Evolutionary conservation across 495 filamentous ascomycete species (phyloP).

Genomic region (Hypoxylon lienhwacheense): DNA sequence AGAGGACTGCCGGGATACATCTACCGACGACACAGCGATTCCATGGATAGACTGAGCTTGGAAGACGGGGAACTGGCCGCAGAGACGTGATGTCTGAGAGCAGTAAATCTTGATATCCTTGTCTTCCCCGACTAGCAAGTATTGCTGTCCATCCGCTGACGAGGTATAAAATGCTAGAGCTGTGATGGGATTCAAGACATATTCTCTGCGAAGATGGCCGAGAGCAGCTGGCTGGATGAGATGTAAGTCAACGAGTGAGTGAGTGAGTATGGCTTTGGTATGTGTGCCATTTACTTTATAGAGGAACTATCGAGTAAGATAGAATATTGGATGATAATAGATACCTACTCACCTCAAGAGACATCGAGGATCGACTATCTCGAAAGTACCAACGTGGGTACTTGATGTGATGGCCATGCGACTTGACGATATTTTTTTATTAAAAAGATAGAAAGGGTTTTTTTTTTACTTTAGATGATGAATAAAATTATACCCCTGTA

Average conservation of each 20-base stretch:
- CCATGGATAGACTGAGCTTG: constrained; percentile 68
- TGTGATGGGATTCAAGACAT: constrained; percentile 59
- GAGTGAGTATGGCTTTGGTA: constrained; percentile 1
- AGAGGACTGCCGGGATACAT: constrained; percentile 20
- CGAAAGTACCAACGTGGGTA: too few species aligned
- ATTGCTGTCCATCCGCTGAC: constrained; percentile 36
- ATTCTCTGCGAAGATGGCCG: constrained; percentile 37
- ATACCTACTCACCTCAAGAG: constrained; percentile 33
- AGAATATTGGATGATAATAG: neutral
- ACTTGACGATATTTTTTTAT: too few species aligned
- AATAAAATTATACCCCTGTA: too few species aligned
- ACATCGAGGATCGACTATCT: constrained; percentile 22
- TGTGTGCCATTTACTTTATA: constrained; percentile 9
- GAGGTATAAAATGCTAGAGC: constrained; percentile 54
- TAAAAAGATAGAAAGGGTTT: too few species aligned
- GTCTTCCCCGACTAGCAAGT: constrained; percentile 75
- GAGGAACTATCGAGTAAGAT: neutral
- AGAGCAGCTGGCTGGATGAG: constrained; percentile 10
- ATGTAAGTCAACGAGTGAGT: constrained; percentile 9
- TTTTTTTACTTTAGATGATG: too few species aligned
- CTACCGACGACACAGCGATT: constrained; percentile 48
- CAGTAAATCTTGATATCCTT: constrained; percentile 66
- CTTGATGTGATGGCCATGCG: constrained; percentile 26
- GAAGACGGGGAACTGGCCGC: constrained; percentile 57
- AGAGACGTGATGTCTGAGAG: constrained; percentile 37